Base-by-base conservation (phyloP, 768 basidiomycete species). In the Pulveroboletus sp. region DNA sequence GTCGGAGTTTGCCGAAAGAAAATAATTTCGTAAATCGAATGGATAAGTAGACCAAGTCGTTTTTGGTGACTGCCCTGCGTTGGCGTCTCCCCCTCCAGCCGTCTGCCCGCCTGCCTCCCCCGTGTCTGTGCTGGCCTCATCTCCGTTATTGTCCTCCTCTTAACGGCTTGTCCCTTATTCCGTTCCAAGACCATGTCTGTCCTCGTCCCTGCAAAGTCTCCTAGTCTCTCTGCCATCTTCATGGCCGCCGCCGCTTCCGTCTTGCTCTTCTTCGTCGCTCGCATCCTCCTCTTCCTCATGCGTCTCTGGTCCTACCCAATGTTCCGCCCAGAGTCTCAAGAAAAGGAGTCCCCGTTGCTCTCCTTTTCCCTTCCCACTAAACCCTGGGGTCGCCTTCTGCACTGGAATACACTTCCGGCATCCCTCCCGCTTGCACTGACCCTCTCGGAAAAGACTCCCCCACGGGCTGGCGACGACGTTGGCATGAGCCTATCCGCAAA, bases 151-250 rank as follows among this genome's bases (percentile, higher is more conserved):
- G 4, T n/a, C 8, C 7, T 18, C 46, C 39, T 62, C 57, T 64
- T 51, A 66, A 64, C 60, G 47, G 47, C 27, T 3, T 13, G 3
- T 7, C n/a, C 24, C 31, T n/a, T 17, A 30, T 44, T 43, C 47
- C 27, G 18, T 35, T 8, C 39, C 8, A 18, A 21, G 40, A 49
- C 47, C 46, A 68, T 68, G 66, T 66, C 66, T 28, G 63, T 68
- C 43, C 66, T 69, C 50, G 58, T 69, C 43, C 58, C 53, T 26
- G 57, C 66, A 42, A 63, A 63, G 51, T 65, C 57, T 17, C 66
- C 66, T 39, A 56, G 55, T 43, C 53, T 69, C 14, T 58, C 66
- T 9, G 46, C 63, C 49, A 44, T 69, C 10, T 66, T 68, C 55
- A 65, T 69, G 64, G 67, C 66, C 2, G 64, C 62, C 17, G 52